Evolutionary conservation across 129 eudicot species (phyloP).

Genomic region (Lonicera japonica): DNA sequence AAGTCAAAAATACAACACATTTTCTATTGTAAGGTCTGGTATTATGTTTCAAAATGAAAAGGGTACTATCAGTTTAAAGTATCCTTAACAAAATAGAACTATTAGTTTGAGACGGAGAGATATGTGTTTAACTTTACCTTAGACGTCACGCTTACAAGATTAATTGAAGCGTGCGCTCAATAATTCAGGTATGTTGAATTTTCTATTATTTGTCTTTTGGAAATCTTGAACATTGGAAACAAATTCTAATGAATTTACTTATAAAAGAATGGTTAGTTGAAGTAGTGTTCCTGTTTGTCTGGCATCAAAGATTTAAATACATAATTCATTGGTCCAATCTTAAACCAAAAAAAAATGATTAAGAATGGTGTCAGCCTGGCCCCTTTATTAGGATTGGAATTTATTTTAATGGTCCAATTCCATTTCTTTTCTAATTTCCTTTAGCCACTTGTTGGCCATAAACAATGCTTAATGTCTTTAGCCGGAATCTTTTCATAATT

Average conservation of each 20-base stretch:
- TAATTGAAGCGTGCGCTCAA: too few species aligned
- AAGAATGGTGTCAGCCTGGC: background rate
- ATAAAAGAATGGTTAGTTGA: conserved; percentile 16
- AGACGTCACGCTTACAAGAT: too few species aligned
- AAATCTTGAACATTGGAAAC: background rate
- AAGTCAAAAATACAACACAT: too few species aligned
- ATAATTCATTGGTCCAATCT: background rate
- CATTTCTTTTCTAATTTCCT: background rate
- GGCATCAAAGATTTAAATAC: background rate
- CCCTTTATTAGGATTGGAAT: background rate
- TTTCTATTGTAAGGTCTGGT: too few species aligned
- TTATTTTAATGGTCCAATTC: background rate
- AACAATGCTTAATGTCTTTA: background rate
- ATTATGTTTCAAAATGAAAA: too few species aligned
- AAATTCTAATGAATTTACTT: background rate
- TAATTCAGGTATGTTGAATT: too few species aligned
- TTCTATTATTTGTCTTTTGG: background rate
- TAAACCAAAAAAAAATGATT: background rate
- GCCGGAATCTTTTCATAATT: background rate
- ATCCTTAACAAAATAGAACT: too few species aligned
- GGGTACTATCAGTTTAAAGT: too few species aligned
- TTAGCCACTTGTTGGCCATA: background rate
- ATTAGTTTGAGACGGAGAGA: too few species aligned
- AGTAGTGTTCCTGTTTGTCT: conserved; percentile 6
- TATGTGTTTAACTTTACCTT: too few species aligned